Evolutionary conservation across 2,329 filamentous ascomycete species (phyloP), one percentile per base, ranked within the genome.

Genomic region (Alternaria alternata): DNA sequence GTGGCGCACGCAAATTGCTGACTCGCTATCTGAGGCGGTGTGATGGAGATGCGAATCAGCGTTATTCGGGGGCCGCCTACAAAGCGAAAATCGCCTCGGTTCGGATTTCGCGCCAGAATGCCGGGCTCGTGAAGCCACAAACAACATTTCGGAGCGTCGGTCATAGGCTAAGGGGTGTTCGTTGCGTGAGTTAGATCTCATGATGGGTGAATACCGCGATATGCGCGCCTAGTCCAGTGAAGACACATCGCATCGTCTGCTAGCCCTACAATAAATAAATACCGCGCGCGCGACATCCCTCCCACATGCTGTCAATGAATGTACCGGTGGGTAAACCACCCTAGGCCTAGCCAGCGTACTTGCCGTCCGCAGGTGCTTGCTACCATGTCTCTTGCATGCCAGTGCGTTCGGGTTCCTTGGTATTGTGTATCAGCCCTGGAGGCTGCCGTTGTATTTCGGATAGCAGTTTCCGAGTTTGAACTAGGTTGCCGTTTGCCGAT

Each of bases 401-500:
- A 46, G 24, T 20, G 42, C 5, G 42, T 28, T 7, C 12, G 12
- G 20, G 20, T 24, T 42, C 39, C 20, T 42, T 42, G 20, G 39
- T 42, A 42, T 8, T 42, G 39, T 6, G 39, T 24, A 16, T 16
- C 39, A 42, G 39, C 38, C 38, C 38, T 41, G 38, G 18, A 41
- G 38, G 18, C 38, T 22, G 18, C 38, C 18, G 38, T 41, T 41
- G 38, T 48, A 36, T 36, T 22, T 49, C 46, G 46, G 46, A 49
- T 49, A 49, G 46, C 46, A 49, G 46, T 49, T 49, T 36, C 46
- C 46, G 30, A 2, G 30, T 49, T 26, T 36, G 46, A 49, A 49
- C 46, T 49, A 51, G 36, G 24, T 30, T 51, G 36, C 49, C 49
- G 49, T 41, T 41, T 51, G 49, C 49, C 49, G 49, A 51, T 41